A percentile compares a stretch with the other conserved stretches of the same genome.
Conservation (phyloP, 768 basidiomycete genomes). For the Rhizopogon sp. region DNA sequence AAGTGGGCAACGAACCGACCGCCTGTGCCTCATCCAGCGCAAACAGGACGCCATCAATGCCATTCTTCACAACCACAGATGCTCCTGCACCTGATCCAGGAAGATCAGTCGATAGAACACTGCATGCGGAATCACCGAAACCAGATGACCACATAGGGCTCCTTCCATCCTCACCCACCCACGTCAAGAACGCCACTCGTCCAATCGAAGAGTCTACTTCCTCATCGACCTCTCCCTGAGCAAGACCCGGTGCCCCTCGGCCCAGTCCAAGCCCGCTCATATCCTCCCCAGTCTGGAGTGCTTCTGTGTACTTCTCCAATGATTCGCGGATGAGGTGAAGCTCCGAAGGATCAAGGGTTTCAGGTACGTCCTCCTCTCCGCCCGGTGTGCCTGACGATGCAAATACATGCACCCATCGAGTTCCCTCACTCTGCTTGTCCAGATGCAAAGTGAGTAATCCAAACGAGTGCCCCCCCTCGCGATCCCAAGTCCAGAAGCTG, state of each 20-base stretch:
- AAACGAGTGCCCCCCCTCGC: conserved; percentile 60
- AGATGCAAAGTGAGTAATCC: conserved; percentile 80
- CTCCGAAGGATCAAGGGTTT: conserved; percentile 85
- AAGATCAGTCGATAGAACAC: conserved; percentile 65
- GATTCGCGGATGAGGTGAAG: conserved; percentile 74
- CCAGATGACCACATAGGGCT: conserved; percentile 38
- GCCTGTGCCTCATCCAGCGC: conserved; percentile 32
- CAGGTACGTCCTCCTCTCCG: conserved; percentile 68
- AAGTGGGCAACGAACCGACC: conserved; percentile 30
- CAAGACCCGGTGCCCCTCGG: conserved; percentile 70
- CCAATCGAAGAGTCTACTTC: conserved; percentile 81
- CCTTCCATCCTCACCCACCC: conserved; percentile 52
- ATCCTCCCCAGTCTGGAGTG: conserved; percentile 54
- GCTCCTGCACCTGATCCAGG: conserved; percentile 41
- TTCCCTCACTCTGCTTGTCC: conserved; percentile 79
- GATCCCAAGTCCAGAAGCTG: conserved; percentile 94
- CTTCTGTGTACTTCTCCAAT: conserved; percentile 81
- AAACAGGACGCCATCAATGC: conserved; percentile 70
- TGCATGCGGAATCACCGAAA: conserved; percentile 33
- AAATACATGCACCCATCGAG: conserved; percentile 87
- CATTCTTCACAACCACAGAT: conserved; percentile 61
- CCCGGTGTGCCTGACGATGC: conserved; percentile 37
- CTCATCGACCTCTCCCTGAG: conserved; percentile 87
- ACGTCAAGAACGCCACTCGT: conserved; percentile 56
- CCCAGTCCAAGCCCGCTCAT: conserved; percentile 60